Evolutionary conservation across 1,139 yeast species (phyloP).

Genomic region (Yamadazyma sp.): DNA sequence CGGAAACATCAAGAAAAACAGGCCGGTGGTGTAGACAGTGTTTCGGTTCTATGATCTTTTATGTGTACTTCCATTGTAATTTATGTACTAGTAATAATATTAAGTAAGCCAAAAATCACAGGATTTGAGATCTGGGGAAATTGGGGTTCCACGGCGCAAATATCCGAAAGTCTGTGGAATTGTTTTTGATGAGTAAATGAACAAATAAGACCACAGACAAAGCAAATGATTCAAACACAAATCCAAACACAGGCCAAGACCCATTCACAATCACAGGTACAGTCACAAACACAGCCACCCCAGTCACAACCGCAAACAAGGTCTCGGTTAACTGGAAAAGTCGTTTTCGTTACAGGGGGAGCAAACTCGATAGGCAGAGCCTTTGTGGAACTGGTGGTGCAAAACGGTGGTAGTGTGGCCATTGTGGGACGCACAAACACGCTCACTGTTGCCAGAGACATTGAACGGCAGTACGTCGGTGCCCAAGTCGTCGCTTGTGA

Average conservation of each 20-base stretch:
- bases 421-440: slow-evolving; percentile 82
- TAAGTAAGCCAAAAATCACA: neutral
- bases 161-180: neutral
- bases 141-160: neutral
- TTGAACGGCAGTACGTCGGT: slow-evolving; percentile 53
- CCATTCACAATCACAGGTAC: no score
- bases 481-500: slow-evolving; percentile 69
- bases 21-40: neutral
- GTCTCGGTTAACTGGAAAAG: slow-evolving; percentile 53
- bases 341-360: slow-evolving; percentile 90
- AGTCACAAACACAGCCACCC: neutral
- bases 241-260: no score
- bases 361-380: slow-evolving; percentile 91
- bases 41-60: no score
- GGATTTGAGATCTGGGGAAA: neutral
- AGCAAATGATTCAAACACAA: neutral
- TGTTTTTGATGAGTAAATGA: no score
- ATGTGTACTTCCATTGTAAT: neutral
- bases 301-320: neutral
- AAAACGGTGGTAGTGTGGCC: slow-evolving; percentile 83
- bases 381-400: slow-evolving; percentile 78
- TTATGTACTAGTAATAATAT: slow-evolving; percentile 1
- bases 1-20: neutral
- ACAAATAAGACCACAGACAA: neutral
- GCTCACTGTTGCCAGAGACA: slow-evolving; percentile 63